Percentiles rank a stretch among this genome's conserved stretches.
Conservation (phyloP, 73 alveolate species). For the Paramecium pentaurelia region DNA sequence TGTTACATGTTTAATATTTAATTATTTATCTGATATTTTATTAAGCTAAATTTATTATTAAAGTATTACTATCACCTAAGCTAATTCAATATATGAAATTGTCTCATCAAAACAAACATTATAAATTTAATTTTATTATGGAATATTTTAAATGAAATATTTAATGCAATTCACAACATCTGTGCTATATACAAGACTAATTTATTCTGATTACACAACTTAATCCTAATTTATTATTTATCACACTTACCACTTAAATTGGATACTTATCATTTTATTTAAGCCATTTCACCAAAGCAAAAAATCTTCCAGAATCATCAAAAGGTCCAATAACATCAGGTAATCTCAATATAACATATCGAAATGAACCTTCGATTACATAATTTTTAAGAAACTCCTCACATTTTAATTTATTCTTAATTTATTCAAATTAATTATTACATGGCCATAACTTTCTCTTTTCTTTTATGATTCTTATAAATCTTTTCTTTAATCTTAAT, state of each 20-base stretch:
- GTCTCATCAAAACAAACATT: conserved; percentile 67
- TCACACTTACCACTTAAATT: conserved; percentile 10
- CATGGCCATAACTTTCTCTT: conserved; percentile 58
- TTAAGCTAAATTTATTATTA: not conserved
- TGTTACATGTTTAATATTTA: conserved; percentile 24
- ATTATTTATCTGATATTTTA: not conserved
- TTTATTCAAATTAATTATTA: not conserved
- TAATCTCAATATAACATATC: conserved; percentile 63
- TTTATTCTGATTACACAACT: conserved; percentile 23
- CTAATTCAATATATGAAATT: conserved; percentile 52
- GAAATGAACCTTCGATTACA: not conserved
- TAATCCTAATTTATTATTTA: not conserved
- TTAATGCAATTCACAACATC: conserved; percentile 61
- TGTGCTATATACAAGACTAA: conserved; percentile 57
- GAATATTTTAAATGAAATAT: not conserved
- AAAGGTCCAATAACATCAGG: conserved; percentile 85
- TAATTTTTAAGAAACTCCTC: conserved; percentile 51
- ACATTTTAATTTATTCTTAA: conserved; percentile 50
- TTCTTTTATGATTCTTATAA: not conserved
- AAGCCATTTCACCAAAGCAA: conserved; percentile 68
- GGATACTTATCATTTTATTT: conserved; percentile 35
- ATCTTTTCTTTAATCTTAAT: conserved; percentile 18
- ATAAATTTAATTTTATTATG: conserved; percentile 40
- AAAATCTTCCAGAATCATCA: conserved; percentile 81
- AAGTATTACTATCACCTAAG: not conserved